Evolutionary conservation across 2,329 filamentous ascomycete genomes (phyloP).

Genomic region (Diaporthe nobilis): DNA sequence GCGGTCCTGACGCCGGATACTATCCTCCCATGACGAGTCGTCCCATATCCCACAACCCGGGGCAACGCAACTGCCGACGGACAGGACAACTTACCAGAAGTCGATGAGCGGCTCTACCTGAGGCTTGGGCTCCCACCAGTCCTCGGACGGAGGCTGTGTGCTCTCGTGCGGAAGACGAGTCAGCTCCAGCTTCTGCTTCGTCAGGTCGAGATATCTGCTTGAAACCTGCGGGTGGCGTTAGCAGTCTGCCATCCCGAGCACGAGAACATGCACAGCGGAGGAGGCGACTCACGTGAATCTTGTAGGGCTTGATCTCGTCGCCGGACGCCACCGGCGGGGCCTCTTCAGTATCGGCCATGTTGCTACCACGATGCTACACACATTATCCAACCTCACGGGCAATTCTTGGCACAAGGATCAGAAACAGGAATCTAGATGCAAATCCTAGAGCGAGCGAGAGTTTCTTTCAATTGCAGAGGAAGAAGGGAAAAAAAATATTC

Average conservation of each 20-base stretch:
- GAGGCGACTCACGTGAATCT: constrained; percentile 66
- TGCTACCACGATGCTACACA: constrained; percentile 19
- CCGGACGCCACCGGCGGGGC: constrained; percentile 47
- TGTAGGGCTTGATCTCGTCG: constrained; percentile 68
- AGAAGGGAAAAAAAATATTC: neutral
- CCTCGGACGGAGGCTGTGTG: constrained; percentile 59
- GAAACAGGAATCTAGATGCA: neutral
- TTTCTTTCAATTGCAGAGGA: neutral
- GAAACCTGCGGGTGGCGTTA: constrained; percentile 67
- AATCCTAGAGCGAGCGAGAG: neutral
- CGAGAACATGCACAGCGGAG: neutral
- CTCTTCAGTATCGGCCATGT: constrained; percentile 48
- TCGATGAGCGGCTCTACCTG: constrained; percentile 76
- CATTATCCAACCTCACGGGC: constrained; percentile 13
- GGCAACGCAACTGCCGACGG: neutral
- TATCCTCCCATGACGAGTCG: neutral
- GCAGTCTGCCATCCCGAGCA: constrained; percentile 38
- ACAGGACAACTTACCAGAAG: constrained; percentile 66
- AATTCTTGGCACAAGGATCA: constrained; percentile 7
- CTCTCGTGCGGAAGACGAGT: constrained; percentile 74
- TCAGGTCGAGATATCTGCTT: constrained; percentile 76
- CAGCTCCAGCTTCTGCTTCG: constrained; percentile 76
- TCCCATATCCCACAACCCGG: neutral
- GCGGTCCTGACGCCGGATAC: neutral
- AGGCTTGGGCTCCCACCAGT: constrained; percentile 73